Evolutionary conservation across 2,329 filamentous ascomycete species (phyloP), one percentile per base, ranked within the genome.

Genomic region (Exophiala spinifera): DNA sequence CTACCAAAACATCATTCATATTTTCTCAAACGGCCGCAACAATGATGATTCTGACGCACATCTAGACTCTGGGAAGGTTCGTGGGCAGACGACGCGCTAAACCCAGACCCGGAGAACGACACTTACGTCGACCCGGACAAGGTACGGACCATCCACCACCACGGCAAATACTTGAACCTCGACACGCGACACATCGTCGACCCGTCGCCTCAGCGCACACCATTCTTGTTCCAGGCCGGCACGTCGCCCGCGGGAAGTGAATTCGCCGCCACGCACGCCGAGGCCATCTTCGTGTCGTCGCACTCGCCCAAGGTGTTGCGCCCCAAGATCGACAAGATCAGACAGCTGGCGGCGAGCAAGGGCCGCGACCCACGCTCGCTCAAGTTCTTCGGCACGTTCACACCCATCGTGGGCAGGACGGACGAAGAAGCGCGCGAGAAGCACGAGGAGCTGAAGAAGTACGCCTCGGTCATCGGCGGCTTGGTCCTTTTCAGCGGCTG

Each of bases 121-220:
- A 75, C 73, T 31, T 85, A 84, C 63, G 75, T 79, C 4, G 76
- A 84, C 56, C 83, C 84, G 0, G 74, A 77, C 40, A 79, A 80
- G 62, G 78, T 86, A 53, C 75, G 81, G 19, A 76, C 76, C 8
- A 86, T 86, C 61, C 77, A 83, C 51, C 82, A 86, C 62, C 65
- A 77, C 7, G 83, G 83, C 1, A 79, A 81, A 53, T 69, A 70
- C 55, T 79, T 78, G 62, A 68, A 67, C 39, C 69, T 78, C 3
- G 70, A 69, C 53, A 70, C 73, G 14, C 69, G 71, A 1, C 75
- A 76, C 51, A 76, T 78, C 21, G 75, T 80, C 31, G 76, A 81
- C 46, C 80, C 80, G 0, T 81, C 79, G 0, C 79, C 79, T 3
- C 80, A 83, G 60, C 69, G 80, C 1, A 83, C 80, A 0, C 80